Evolutionary conservation across 768 basidiomycete species (phyloP).

Genomic region (Lactifluus piperatus): DNA sequence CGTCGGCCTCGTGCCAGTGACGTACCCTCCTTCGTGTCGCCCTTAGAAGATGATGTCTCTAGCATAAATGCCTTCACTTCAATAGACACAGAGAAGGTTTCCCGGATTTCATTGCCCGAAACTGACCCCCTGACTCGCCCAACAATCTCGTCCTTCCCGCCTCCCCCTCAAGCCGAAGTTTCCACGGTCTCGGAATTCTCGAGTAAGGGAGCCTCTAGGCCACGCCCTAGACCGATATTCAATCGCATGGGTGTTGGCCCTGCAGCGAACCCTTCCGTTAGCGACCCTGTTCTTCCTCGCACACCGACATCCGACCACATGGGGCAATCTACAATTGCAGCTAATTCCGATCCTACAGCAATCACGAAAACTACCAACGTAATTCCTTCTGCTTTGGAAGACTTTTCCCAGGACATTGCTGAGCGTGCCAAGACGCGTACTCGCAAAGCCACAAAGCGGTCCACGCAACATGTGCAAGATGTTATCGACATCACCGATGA

Average conservation of each 20-base stretch:
- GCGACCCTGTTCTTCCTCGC: constrained; percentile 8
- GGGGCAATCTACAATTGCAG: not conserved
- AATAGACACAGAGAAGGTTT: not conserved
- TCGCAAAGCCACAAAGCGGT: constrained; percentile 20
- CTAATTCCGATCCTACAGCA: not conserved
- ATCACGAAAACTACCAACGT: not conserved
- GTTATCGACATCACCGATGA: constrained; percentile 28
- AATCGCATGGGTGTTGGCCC: not conserved
- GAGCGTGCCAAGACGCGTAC: constrained; percentile 29
- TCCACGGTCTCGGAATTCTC: constrained; percentile 13
- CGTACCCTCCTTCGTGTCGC: not conserved
- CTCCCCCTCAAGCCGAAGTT: not conserved
- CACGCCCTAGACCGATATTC: constrained; percentile 18
- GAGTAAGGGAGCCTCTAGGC: not conserved
- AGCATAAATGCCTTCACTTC: constrained; percentile 14
- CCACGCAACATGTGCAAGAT: constrained; percentile 11
- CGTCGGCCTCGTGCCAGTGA: constrained; percentile 10
- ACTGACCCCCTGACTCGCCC: not conserved
- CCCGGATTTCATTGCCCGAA: constrained; percentile 10
- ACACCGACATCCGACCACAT: constrained; percentile 4
- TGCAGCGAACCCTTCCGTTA: not conserved
- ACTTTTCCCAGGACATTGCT: constrained; percentile 25
- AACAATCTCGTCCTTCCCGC: constrained; percentile 12
- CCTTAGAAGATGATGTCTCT: constrained; percentile 8
- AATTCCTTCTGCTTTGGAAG: not conserved